Evolutionary conservation across 2,329 filamentous ascomycete species (phyloP), one percentile per base, ranked within the genome.

Genomic region (Trichoderma citrinoviride): DNA sequence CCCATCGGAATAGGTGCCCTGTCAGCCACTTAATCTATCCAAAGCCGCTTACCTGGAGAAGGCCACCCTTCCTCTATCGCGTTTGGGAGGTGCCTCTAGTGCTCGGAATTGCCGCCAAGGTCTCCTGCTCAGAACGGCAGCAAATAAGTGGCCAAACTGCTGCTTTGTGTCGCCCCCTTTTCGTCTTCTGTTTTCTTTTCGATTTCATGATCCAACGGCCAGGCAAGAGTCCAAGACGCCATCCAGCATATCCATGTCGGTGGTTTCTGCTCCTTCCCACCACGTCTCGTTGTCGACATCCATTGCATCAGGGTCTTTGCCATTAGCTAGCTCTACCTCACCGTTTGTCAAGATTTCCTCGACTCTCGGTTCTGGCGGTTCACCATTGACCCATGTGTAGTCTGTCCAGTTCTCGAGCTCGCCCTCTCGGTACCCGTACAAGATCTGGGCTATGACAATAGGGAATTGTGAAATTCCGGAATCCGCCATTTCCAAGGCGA

Each of bases 391-490:
- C 74, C 80, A 87, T 0, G 83, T 83, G 70, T 87, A 86, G 70
- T 88, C 84, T 50, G 85, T 76, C 80, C 85, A 88, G 64, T 85
- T 81, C 69, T 92, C 90, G 15, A 92, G 80, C 74, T 93, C 90
- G 62, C 90, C 89, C 72, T 95, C 92, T 37, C 90, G 83, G 72
- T 91, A 93, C 6, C 85, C 84, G 67, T 87, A 85, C 71, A 89
- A 80, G 52, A 97, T 86, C 61, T 87, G 83, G 47, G 90, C 88
- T 29, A 87, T 84, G 43, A 96, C 81, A 25, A 92, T 82, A 0
- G 91, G 92, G 78, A 95, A 93, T 66, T 91, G 87, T 10, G 88
- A 87, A 68, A 96, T 82, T 66, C 91, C 89, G 27, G 85, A 86
- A 61, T 95, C 91, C 14, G 90, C 88, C 68, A 97, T 83, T 66